A percentile compares a stretch with the other conserved stretches of the same genome.
These are phyloP conservation scores for Nitzschia putrida DNA, from an alignment of 108 stramenopile genomes.

Conservation along the genomic window DNA sequence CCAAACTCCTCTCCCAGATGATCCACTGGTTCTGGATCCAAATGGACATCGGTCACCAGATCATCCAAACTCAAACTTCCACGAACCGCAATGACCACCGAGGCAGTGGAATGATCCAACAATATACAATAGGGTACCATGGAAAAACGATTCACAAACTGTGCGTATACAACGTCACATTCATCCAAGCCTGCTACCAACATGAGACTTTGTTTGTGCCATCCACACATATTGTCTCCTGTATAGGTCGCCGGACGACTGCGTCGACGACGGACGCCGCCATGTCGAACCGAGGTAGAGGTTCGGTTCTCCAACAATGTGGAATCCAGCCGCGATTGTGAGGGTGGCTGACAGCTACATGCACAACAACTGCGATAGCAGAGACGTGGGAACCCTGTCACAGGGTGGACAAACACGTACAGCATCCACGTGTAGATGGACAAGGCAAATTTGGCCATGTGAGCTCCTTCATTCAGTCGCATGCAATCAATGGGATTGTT, in stretches of 20 bases:
- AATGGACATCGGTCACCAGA: conserved; percentile 88
- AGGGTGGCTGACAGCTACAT: background rate
- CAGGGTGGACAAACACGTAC: conserved; percentile 82
- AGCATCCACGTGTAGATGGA: conserved; percentile 91
- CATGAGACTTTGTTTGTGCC: conserved; percentile 74
- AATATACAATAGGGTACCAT: conserved; percentile 92
- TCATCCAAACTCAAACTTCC: conserved; percentile 96
- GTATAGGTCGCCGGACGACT: background rate
- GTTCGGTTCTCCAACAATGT: background rate
- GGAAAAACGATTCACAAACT: conserved; percentile 72
- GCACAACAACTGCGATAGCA: conserved; percentile 31
- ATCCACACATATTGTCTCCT: conserved; percentile 76
- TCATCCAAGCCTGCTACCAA: conserved; percentile 71
- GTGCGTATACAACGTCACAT: conserved; percentile 87
- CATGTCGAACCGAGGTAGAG: background rate
- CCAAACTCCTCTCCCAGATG: conserved; percentile 75
- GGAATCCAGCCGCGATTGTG: background rate
- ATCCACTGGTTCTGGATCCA: conserved; percentile 83
- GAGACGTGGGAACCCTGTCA: conserved; percentile 67
- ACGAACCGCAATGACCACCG: conserved; percentile 89
- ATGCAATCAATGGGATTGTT: conserved; percentile 54
- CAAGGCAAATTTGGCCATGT: conserved; percentile 78
- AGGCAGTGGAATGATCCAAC: conserved; percentile 82
- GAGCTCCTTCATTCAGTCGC: conserved; percentile 81
- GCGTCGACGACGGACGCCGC: background rate